Base-by-base conservation (phyloP, 2,329 filamentous ascomycete genomes). In the Phialophora expanda region DNA sequence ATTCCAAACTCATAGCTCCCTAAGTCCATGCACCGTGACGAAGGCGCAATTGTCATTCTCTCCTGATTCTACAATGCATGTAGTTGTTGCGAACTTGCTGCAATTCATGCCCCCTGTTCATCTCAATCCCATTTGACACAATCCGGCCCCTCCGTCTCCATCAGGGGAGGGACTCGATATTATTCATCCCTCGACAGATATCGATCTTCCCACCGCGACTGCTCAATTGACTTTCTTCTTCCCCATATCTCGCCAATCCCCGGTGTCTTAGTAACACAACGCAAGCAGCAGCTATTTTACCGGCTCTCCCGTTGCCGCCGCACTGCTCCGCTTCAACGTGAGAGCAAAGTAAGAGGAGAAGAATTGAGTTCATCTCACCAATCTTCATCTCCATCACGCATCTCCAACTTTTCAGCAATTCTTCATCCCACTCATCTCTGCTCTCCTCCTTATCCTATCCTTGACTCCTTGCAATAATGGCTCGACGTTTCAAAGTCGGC, bases 71-170 rank as follows among this genome's bases (percentile, higher is more conserved):
- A 28, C 12, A 22, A 22, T 50, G 17, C 12, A n/a, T 22, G 20
- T 50, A 24, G 46, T 5, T 51, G 20, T 28, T 20, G 9, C 38
- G 28, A 26, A 26, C 56, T 28, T n/a, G 22, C 38, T 28, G 22
- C 26, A 58, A 46, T 20, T 48, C 38, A 50, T 20, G 22, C 56
- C 56, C 56, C 26, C 46, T 48, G 56, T 50, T 46, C 30, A 22
- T 26, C 30, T 20, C 38, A 59, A 34, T 48, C 38, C 54, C 46
- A 22, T 14, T 48, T 61, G 58, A 61, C 58, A 51, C 58, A 61
- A 61, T 51, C 58, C 58, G 46, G 58, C 58, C 58, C 58, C 58
- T 61, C 58, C 30, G 58, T 53, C 48, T 26, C 28, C 48, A 61
- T 53, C 56, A 32, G 22, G 38, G 24, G 50, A 48, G 20, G 11